Evolutionary conservation across 1,139 yeast species (phyloP), one percentile per base, ranked within the genome.

Genomic region (Meyerozyma guilliermondii): DNA sequence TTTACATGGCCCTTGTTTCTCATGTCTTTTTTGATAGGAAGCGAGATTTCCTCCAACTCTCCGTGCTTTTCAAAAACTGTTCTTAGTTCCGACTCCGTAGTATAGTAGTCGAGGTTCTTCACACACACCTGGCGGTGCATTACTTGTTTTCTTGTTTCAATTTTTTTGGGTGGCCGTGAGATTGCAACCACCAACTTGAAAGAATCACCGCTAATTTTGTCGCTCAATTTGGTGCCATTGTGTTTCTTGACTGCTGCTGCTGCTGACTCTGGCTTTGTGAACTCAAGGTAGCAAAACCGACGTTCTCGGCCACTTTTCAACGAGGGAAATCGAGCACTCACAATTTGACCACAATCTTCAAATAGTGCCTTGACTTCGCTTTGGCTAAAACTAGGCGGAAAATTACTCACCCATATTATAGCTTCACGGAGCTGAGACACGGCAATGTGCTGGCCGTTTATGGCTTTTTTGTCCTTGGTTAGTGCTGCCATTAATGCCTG

Each of bases 201-300:
- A 5, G 44, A 43, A 37, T 59, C 53, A 22, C 52, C 40, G 16
- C 55, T 46, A 7, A 51, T 37, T 1, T 58, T 56, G 31, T 65
- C 66, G 4, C 38, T 39, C 29, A 60, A 39, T 1, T 47, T 55
- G 28, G 56, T 62, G 0, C 73, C 78, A 51, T 83, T 58, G n/a
- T 79, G 63, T 1, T 48, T 43, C 0, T 50, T 46, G 1, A 77
- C 68, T 0, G 89, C 88, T 0, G 50, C 43, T 0, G 53, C 45
- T 0, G 94, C 89, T 27, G 64, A 66, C 7, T 66, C 66, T 0
- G 74, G 46, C 11, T 67, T 58, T 0, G 65, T 51, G 50, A 65
- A 81, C 53, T 87, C 95, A 11, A 86, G 70, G 53, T 87, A 88
- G 47, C 95, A 87, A 56, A 88, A 88, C 30, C 95, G 60, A 44